Percentiles rank a stretch among this genome's conserved stretches.
Evolutionary conservation across 352 stramenopile species (phyloP).

Genomic region (Pelagophyceae sp.): DNA sequence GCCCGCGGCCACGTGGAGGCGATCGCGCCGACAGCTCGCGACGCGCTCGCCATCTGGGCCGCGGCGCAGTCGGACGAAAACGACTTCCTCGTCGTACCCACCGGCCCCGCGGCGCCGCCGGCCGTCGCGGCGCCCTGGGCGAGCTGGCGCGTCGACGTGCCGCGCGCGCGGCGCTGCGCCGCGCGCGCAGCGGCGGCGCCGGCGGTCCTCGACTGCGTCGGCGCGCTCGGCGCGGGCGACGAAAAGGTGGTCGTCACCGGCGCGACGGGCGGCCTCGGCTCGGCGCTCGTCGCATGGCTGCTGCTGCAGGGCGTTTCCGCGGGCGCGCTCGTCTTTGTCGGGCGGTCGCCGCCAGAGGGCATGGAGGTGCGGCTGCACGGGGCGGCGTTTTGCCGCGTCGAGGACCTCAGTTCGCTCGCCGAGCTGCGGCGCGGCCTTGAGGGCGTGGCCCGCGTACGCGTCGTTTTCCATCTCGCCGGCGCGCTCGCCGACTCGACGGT

Average conservation of each 20-base stretch:
- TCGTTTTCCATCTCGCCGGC: constrained; percentile 26
- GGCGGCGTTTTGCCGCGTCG: background rate
- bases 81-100: too few relatives aligned
- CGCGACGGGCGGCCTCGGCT: constrained; percentile 6
- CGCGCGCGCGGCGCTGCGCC: background rate
- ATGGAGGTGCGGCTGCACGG: background rate
- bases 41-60: background rate
- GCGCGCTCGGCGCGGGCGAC: background rate
- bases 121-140: background rate
- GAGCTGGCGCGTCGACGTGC: background rate
- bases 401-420: background rate
- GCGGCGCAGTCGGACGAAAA: too few relatives aligned
- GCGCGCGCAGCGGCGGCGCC: too few relatives aligned
- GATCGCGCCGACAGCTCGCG: background rate
- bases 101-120: background rate
- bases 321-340: background rate
- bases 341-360: background rate
- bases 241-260: background rate
- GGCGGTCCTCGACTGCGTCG: background rate
- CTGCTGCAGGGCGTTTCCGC: background rate
- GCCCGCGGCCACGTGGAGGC: background rate
- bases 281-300: background rate
- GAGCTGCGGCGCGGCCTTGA: background rate
- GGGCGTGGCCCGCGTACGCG: background rate
- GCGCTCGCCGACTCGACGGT: constrained; percentile 20